A percentile compares a stretch with the other conserved stretches of the same genome.
phyloP scores from a whole-genome alignment of 2,329 filamentous ascomycete genomes.

The Diaporthe sp. region DNA sequence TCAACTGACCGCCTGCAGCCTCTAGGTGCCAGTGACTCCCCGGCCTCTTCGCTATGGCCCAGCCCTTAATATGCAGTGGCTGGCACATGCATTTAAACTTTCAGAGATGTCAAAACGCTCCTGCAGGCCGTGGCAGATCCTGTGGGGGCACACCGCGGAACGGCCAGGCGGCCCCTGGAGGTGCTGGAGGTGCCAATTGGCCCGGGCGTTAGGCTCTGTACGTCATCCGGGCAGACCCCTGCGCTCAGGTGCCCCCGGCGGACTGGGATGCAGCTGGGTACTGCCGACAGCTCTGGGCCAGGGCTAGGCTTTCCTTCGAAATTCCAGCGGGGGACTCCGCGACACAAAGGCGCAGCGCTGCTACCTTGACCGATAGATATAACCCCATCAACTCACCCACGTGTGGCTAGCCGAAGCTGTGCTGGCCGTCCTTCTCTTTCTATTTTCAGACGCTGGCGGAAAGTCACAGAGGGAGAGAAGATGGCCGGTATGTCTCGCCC shows the following conservation, averaged over 20 bases:
- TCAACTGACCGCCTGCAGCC: neutral
- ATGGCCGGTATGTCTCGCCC: slow-evolving; percentile 43
- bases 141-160: slow-evolving; percentile 15
- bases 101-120: neutral
- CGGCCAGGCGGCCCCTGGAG: slow-evolving; percentile 19
- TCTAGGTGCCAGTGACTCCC: neutral
- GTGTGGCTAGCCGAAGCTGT: slow-evolving; percentile 4
- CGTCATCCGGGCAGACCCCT: slow-evolving; percentile 31
- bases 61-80: neutral
- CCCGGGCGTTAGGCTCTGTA: slow-evolving; percentile 8
- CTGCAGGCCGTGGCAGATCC: slow-evolving; percentile 24
- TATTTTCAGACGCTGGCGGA: neutral
- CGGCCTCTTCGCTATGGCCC: neutral
- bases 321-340: slow-evolving; percentile 34
- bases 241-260: slow-evolving; percentile 24
- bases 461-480: slow-evolving; percentile 28
- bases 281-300: slow-evolving; percentile 18
- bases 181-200: slow-evolving; percentile 30
- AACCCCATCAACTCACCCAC: slow-evolving; percentile 16
- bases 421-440: slow-evolving; percentile 16
- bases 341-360: slow-evolving; percentile 11
- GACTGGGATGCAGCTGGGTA: slow-evolving; percentile 29
- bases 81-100: slow-evolving; percentile 34
- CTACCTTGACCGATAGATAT: slow-evolving; percentile 13
- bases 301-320: slow-evolving; percentile 32